Base-by-base conservation (phyloP, 331 rosid genomes). In the Spiraea crenata region DNA sequence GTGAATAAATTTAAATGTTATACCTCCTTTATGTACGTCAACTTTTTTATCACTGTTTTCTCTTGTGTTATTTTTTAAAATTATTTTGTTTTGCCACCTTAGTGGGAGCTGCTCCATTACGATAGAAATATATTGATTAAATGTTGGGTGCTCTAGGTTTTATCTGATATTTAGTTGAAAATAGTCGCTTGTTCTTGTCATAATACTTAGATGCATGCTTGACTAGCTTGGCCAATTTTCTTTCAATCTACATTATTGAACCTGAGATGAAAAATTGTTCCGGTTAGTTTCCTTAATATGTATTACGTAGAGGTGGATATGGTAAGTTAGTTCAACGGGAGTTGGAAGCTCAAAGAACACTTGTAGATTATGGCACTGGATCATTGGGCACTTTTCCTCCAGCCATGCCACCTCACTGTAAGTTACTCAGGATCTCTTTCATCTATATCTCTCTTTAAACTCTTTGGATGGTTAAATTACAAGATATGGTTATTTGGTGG, bases 261-360 rank as follows among this genome's bases (percentile, higher is more conserved):
- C 74, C 13, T 45, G 39, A 46, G 61, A 45, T 65, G n/a, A 63
- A 58, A 13, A 61, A 57, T 15, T n/a, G 65, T 47, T 15, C 57
- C n/a, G 16, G 55, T 68, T 87, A 51, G 79, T 67, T 83, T 80
- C 91, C 87, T 90, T 90, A 82, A 93, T 57, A 75, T 65, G 73
- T 35, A 34, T 64, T 72, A 93, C 96, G 97, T 74, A 90, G 98
- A 84, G 98, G 98, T 68, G 98, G 98, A 40, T 93, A 89, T 70
- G 98, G 98, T 46, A 93, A 93, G 72, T 79, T 93, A 68, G 97
- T 93, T 67, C 97, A 93, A 80, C 79, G 64, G 78, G 97, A 93
- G 88, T 86, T 90, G 67, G 98, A 93, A 87, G 97, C 85, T 69
- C 98, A 90, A 72, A 93, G 98, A 83, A 91, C 88, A 79, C 97